Conservation (phyloP, 1,284 basidiomycete species). For the Rhodotorula sp. region DNA sequence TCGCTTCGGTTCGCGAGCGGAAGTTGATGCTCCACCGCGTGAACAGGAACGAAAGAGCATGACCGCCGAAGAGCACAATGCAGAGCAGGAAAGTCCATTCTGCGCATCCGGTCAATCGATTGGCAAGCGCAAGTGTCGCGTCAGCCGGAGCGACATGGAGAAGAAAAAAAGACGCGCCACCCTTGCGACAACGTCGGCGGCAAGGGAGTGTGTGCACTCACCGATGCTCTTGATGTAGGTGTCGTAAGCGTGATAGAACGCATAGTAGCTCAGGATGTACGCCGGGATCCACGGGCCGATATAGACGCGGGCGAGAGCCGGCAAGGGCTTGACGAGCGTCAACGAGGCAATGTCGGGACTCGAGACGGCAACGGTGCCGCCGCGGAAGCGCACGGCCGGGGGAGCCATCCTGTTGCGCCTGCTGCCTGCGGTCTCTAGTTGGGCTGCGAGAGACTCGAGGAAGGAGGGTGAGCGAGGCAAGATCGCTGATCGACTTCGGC, state of each 20-base stretch:
- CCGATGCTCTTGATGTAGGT: slow-evolving; percentile 36
- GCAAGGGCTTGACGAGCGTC: slow-evolving; percentile 73
- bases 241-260: slow-evolving; percentile 69
- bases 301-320: slow-evolving; percentile 76
- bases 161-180: too few species aligned
- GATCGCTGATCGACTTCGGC: too few species aligned
- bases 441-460: background rate
- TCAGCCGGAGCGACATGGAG: too few species aligned
- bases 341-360: slow-evolving; percentile 83
- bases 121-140: background rate
- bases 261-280: slow-evolving; percentile 82
- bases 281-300: slow-evolving; percentile 64
- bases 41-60: slow-evolving; percentile 87
- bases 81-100: slow-evolving; percentile 74
- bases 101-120: background rate
- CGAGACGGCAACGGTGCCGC: slow-evolving; percentile 58
- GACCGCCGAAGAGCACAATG: slow-evolving; percentile 75
- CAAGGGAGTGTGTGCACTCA: slow-evolving; percentile 4
- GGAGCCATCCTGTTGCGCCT: background rate
- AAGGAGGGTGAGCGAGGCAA: background rate
- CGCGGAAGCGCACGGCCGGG: slow-evolving; percentile 9
- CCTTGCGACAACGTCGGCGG: background rate
- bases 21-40: slow-evolving; percentile 80
- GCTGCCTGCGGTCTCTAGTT: background rate
- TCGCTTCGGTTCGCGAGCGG: slow-evolving; percentile 29